Base-by-base conservation (phyloP, 495 filamentous ascomycete genomes). In the Bacidia rubella region DNA sequence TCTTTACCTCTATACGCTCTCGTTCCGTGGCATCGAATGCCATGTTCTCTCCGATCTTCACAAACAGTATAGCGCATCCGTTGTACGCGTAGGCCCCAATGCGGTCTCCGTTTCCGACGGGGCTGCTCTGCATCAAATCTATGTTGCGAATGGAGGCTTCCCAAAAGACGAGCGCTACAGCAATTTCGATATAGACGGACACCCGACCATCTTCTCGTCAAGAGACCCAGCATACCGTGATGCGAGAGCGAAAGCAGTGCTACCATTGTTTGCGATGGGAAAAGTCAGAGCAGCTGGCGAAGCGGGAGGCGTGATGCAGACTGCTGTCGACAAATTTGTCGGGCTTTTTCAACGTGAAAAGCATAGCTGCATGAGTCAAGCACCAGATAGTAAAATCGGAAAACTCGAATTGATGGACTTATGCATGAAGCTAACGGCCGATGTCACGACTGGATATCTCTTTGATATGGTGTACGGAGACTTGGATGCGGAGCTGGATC, bases 11-110 rank as follows among this genome's bases (percentile, higher is more conserved):
- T 63, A 66, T 47, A 68, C 69, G 55, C 65, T 71, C 49, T 60
- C 65, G 49, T 75, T 66, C 49, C 54, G 65, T 11, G 70, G 71
- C 10, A 62, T 64, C 53, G 70, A 72, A 54, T 60, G 64, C 25
- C 64, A 29, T 32, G 41, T 53, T 3, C 32, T 57, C 17, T 35
- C 32, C 11, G 20, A 52, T 41, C 49, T 39, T 11, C 54, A 53
- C 44, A 87, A 90, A 63, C 77, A 84, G 73, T 83, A 86, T 56
- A 64, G 77, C 26, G 77, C 79, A 43, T 74, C 70, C 51, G 54
- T 82, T 21, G 75, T 81, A 10, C 67, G 78, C 39, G 73, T 82
- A 52, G 70, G 72, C 23, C 79, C 79, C 21, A 68, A 72, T 15
- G 76, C 81, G 39, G 65, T 81, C 56, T 75, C 70, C 11, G 65